Evolutionary conservation across 2,329 filamentous ascomycete species (phyloP).

Genomic region (Fusarium piperis): DNA sequence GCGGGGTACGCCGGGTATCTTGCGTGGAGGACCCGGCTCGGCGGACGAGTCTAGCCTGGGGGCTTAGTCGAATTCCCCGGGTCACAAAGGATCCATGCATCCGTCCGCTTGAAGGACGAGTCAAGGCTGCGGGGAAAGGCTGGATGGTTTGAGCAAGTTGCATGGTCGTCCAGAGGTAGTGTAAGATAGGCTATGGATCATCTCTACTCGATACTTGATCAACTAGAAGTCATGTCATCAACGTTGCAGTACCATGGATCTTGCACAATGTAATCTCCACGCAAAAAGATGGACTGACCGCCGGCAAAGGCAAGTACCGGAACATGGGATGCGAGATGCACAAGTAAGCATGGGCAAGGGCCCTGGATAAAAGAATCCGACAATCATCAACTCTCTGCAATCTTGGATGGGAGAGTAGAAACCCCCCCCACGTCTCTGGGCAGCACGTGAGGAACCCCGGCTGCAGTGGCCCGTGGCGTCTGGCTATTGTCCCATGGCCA

Average conservation of each 20-base stretch:
- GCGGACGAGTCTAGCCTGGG: slow-evolving; percentile 31
- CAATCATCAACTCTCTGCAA: background rate
- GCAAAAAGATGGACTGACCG: background rate
- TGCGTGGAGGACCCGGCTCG: slow-evolving; percentile 43
- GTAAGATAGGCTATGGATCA: background rate
- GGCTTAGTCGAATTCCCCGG: background rate
- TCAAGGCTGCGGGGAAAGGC: background rate
- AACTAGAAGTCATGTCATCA: background rate
- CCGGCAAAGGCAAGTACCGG: background rate
- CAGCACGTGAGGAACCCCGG: slow-evolving; percentile 34
- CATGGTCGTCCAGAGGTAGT: background rate
- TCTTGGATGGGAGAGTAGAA: background rate
- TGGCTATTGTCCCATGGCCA: background rate
- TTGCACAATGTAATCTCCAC: background rate
- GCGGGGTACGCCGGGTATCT: slow-evolving; percentile 45
- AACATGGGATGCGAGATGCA: background rate
- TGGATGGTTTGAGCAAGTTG: background rate
- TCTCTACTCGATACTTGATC: background rate
- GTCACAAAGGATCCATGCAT: slow-evolving; percentile 8
- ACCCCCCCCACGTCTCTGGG: slow-evolving; percentile 32
- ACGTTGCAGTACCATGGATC: background rate
- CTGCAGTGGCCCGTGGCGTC: slow-evolving; percentile 35
- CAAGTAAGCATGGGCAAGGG: background rate
- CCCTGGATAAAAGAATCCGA: background rate
- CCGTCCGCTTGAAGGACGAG: background rate